phyloP scores from a whole-genome alignment of 352 stramenopile genomes.

The Pythium rishiriense region DNA sequence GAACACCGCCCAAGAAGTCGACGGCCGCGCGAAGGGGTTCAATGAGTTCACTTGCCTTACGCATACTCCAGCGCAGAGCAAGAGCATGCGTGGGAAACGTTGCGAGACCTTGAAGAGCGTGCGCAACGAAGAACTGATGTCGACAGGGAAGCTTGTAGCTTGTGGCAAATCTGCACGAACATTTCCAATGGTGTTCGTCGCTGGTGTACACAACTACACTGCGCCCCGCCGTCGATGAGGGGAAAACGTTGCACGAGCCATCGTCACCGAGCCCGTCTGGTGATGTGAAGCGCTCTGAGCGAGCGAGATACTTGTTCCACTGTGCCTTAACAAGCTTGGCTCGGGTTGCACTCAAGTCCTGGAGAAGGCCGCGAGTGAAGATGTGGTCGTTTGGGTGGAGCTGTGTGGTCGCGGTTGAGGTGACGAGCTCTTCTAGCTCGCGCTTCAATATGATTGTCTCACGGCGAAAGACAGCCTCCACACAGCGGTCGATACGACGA shows the following conservation, averaged over 20 bases:
- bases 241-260: background rate
- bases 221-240: background rate
- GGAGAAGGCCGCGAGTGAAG: background rate
- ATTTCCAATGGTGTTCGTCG: background rate
- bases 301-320: background rate
- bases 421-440: slow-evolving; percentile 1
- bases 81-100: too few species aligned
- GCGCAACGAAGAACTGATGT: background rate
- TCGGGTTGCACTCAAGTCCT: background rate
- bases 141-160: background rate
- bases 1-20: too few species aligned
- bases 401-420: background rate
- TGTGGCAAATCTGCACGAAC: background rate
- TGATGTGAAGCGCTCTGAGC: background rate
- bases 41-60: too few species aligned
- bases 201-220: background rate
- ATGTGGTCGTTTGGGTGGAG: background rate
- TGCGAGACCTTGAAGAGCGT: background rate
- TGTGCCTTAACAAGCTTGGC: background rate
- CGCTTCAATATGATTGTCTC: background rate
- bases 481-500: slow-evolving; percentile 3
- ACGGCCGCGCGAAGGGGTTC: too few species aligned
- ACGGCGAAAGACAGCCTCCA: slow-evolving; percentile 1
- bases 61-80: too few species aligned
- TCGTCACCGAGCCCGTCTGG: background rate